Conservation (phyloP, 1,284 basidiomycete genomes). For the Rhodotorula sp. region DNA sequence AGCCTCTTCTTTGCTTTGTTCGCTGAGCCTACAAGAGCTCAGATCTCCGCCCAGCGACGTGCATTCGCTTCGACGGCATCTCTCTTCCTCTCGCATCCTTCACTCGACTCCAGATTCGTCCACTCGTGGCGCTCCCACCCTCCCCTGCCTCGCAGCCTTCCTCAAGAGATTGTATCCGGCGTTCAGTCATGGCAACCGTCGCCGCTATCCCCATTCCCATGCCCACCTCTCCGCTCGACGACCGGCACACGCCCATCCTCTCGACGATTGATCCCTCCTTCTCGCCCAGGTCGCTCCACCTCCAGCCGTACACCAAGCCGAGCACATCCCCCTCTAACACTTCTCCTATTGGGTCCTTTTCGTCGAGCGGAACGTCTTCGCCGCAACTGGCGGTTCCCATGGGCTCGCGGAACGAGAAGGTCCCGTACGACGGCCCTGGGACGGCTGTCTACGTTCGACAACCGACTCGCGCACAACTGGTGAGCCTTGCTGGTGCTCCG, state of each 20-base stretch:
- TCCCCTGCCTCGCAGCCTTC: background rate
- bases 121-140: background rate
- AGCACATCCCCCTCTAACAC: background rate
- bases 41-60: background rate
- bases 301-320: conserved; percentile 15
- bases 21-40: background rate
- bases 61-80: background rate
- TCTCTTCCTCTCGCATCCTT: background rate
- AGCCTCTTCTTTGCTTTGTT: too few species aligned
- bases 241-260: conserved; percentile 20
- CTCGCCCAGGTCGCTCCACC: conserved; percentile 20
- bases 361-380: background rate
- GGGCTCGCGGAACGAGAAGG: conserved; percentile 28
- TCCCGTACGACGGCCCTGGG: conserved; percentile 32
- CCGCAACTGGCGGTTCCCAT: conserved; percentile 11
- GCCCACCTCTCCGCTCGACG: conserved; percentile 2
- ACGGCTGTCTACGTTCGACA: conserved; percentile 32
- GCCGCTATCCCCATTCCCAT: background rate
- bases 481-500: background rate
- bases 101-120: background rate
- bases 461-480: conserved; percentile 31
- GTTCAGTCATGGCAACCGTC: conserved; percentile 16
- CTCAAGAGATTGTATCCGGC: background rate
- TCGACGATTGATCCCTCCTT: conserved; percentile 34
- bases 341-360: background rate